A percentile compares a stretch with the other conserved stretches of the same genome.
phyloP scores from a whole-genome alignment of 2,329 filamentous ascomycete species.

The Dothideomycetes sp. region DNA sequence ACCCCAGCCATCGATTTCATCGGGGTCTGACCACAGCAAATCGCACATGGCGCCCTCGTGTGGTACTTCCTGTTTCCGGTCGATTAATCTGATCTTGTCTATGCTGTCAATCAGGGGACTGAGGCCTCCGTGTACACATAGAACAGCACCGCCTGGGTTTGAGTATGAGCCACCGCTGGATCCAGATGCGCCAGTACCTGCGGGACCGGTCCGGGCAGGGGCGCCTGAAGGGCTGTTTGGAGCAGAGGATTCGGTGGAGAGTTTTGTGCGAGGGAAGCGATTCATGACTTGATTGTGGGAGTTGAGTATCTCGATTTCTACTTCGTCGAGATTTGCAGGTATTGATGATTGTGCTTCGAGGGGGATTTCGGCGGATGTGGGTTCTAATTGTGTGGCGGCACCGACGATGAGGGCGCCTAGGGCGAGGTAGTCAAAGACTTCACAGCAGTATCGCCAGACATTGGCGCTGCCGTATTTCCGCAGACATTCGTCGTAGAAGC shows the following conservation, averaged over 20 bases:
- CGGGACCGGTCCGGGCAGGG: constrained; percentile 48
- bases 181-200: constrained; percentile 70
- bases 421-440: constrained; percentile 94
- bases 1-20: constrained; percentile 97
- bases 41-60: constrained; percentile 99
- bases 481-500: constrained; percentile 95
- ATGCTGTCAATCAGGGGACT: constrained; percentile 86
- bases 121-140: constrained; percentile 91
- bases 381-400: constrained; percentile 53
- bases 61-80: constrained; percentile 95
- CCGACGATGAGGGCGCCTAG: constrained; percentile 86
- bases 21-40: constrained; percentile 92
- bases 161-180: constrained; percentile 48
- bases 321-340: constrained; percentile 55
- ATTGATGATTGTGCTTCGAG: constrained; percentile 43
- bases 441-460: constrained; percentile 89
- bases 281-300: constrained; percentile 71
- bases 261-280: constrained; percentile 49
- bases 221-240: constrained; percentile 18
- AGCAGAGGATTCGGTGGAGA: constrained; percentile 23
- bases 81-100: constrained; percentile 89
- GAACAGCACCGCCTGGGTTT: constrained; percentile 69
- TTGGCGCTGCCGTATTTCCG: constrained; percentile 95
- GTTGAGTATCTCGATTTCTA: constrained; percentile 90
- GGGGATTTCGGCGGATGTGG: constrained; percentile 31